Evolutionary conservation across 1,284 basidiomycete genomes (phyloP).

Genomic region (Ceratobasidium sp.): DNA sequence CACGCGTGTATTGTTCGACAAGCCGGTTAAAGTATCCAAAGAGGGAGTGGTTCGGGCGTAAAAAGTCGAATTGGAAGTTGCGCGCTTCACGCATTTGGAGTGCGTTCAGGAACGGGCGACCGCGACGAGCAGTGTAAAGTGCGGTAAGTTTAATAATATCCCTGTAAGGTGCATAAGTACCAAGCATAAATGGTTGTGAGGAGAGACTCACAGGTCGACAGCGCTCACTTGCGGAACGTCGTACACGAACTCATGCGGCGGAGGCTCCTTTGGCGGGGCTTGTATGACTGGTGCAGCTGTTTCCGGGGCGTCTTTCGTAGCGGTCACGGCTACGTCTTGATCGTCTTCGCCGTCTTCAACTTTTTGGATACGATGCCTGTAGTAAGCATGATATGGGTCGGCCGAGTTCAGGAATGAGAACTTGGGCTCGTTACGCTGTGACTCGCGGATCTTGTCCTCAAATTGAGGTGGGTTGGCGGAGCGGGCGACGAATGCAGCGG

Average conservation of each 20-base stretch:
- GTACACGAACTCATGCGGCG: constrained; percentile 83
- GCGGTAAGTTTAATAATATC: constrained; percentile 95
- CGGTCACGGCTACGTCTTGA: constrained; percentile 61
- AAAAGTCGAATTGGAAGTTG: constrained; percentile 98
- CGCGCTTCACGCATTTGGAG: constrained; percentile 90
- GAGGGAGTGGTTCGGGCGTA: constrained; percentile 93
- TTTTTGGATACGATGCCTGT: constrained; percentile 86
- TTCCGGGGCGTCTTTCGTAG: constrained; percentile 55
- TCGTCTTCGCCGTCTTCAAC: constrained; percentile 78
- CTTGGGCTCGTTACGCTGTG: constrained; percentile 93
- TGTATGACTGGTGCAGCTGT: constrained; percentile 37
- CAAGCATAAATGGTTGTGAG: constrained; percentile 43
- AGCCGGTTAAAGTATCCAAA: constrained; percentile 97
- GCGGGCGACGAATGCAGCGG: constrained; percentile 91
- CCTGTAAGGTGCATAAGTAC: constrained; percentile 56
- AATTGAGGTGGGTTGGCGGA: constrained; percentile 89
- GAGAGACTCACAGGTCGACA: constrained; percentile 81
- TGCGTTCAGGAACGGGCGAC: constrained; percentile 84
- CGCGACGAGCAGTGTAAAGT: constrained; percentile 92
- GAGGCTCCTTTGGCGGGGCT: constrained; percentile 73
- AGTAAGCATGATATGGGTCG: constrained; percentile 98
- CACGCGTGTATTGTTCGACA: constrained; percentile 94
- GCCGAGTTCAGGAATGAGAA: constrained; percentile 95
- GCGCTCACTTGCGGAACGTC: constrained; percentile 90
- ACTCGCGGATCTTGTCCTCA: constrained; percentile 95